Evolutionary conservation across 2,329 filamentous ascomycete species (phyloP), one percentile per base, ranked within the genome.

Genomic region (Penicillium brevicompactum): DNA sequence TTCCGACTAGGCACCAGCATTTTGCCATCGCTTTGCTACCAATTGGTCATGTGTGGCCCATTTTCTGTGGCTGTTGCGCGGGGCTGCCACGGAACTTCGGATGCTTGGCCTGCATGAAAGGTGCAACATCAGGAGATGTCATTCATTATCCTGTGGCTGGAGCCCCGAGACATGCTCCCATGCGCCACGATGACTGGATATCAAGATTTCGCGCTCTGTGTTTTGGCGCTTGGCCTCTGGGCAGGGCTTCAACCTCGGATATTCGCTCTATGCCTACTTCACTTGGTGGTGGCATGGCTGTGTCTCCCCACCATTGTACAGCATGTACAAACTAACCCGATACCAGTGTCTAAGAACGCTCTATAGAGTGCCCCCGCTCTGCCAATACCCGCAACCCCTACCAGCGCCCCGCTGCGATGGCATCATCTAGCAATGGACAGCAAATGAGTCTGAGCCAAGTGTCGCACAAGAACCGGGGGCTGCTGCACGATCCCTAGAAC

Each of bases 361-460:
- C n/a, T 7, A 27, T n/a, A 41, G 11, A 40, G 18, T 21, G 14
- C 46, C 52, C 52, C 52, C 47, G 41, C 52, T 45, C 49, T 50
- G 41, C 46, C 32, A 51, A 48, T 47, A 14, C 37, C 46, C 27
- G 14, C 40, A 34, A 9, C 32, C 31, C 47, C 40, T 32, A 38
- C n/a, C 14, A 45, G 21, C 46, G 22, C 50, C 50, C 57, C 54
- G 48, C 52, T 56, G 54, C 48, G 46, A 52, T 49, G 49, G 43
- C 51, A 51, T 57, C 51, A 61, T 55, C 21, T 54, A 22, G n/a
- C 3, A 21, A 45, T 48, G 22, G 24, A 18, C 40, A 54, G 50
- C 62, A 54, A 64, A 64, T 63, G 43, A 57, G 45, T 49, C 51
- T 24, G 27, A 6, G 59, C 58, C 60, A 64, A 52, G 59, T 61